Percentiles rank a stretch among this genome's conserved stretches.
These are phyloP conservation scores for Helichrysum umbraculigerum DNA, from an alignment of 129 eudicot species.

Conservation along the genomic window DNA sequence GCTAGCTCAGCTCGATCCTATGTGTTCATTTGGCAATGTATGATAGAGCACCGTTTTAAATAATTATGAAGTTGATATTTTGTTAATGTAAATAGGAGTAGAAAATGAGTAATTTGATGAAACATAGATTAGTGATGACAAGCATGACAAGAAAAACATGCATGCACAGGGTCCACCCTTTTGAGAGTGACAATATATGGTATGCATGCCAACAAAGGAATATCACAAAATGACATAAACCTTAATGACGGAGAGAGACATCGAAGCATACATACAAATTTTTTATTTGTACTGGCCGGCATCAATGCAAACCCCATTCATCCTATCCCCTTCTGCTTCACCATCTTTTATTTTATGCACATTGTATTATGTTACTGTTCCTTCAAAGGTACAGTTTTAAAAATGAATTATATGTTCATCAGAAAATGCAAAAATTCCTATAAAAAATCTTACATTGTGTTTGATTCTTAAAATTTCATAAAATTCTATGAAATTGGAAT, in stretches of 20 bases:
- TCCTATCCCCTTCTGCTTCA: constrained; percentile 14
- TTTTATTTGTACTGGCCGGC: constrained; percentile 19
- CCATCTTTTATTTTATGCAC: neutral
- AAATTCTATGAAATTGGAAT: too few species aligned
- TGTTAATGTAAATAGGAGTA: neutral
- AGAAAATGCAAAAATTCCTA: too few species aligned
- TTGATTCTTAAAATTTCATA: too few species aligned
- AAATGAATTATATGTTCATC: too few species aligned
- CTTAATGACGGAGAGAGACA: constrained; percentile 31
- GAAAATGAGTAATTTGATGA: neutral
- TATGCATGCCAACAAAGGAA: constrained; percentile 33
- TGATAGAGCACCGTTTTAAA: neutral
- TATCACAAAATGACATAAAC: constrained; percentile 36
- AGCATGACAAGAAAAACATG: constrained; percentile 20
- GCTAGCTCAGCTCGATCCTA: neutral
- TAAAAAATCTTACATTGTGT: neutral
- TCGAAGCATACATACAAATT: constrained; percentile 8
- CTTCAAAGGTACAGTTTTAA: too few species aligned
- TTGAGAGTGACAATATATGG: constrained; percentile 15
- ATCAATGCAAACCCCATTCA: constrained; percentile 20
- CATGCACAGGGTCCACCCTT: constrained; percentile 28
- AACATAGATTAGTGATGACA: neutral
- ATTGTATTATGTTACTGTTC: too few species aligned
- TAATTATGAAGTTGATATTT: neutral
- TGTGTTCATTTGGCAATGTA: neutral